phyloP scores from a whole-genome alignment of 305 asterid genomes.

The Fraxinus floribunda region DNA sequence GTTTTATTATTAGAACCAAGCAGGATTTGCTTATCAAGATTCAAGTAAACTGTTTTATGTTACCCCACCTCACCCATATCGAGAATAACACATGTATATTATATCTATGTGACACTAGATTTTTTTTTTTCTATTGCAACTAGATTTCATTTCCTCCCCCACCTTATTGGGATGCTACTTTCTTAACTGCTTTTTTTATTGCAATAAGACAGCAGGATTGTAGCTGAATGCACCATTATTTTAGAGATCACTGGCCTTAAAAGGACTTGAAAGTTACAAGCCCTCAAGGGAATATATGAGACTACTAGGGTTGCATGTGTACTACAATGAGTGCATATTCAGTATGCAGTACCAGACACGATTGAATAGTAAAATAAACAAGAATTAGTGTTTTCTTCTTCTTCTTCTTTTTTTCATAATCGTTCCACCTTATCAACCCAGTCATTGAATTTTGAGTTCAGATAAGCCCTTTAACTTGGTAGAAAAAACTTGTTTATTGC shows the following conservation, averaged over 20 bases:
- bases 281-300: not conserved
- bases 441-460: not conserved
- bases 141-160: not conserved
- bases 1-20: conserved; percentile 17
- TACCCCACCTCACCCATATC: not conserved
- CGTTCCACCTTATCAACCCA: not conserved
- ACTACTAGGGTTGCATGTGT: not conserved
- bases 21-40: conserved; percentile 18
- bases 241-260: not conserved
- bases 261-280: not conserved
- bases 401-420: not conserved
- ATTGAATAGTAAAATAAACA: too few species aligned
- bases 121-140: not conserved
- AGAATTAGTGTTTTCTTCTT: not conserved
- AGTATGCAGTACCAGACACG: not conserved
- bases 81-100: not conserved
- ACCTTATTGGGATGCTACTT: not conserved
- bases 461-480: not conserved
- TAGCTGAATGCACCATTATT: not conserved
- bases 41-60: not conserved
- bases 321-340: not conserved
- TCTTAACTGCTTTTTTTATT: not conserved
- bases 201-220: not conserved
- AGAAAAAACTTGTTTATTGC: not conserved
- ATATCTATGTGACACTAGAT: not conserved